Percentiles rank a stretch among this genome's conserved stretches.
These are phyloP conservation scores for Gnetum montanum DNA, from an alignment of 75 land plant genomes.

Conservation along the genomic window DNA sequence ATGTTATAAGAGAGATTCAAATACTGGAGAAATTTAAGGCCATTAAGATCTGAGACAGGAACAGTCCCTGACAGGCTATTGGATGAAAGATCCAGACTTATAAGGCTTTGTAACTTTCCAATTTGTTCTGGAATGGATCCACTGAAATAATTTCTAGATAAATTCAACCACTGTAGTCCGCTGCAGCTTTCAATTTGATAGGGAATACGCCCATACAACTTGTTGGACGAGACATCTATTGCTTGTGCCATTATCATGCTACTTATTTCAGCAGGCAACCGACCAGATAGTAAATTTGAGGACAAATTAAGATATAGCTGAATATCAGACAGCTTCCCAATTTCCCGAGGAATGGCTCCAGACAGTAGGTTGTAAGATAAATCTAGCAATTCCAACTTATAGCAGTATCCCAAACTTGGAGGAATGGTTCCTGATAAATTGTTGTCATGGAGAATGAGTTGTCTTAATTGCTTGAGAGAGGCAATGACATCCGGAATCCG, in stretches of 20 bases:
- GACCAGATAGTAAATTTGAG: not conserved
- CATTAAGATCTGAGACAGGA: too few relatives aligned
- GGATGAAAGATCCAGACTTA: too few relatives aligned
- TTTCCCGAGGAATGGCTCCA: constrained; percentile 36
- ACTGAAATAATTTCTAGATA: too few relatives aligned
- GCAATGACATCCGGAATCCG: constrained; percentile 32
- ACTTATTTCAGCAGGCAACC: not conserved
- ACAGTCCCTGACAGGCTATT: too few relatives aligned
- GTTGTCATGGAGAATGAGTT: constrained; percentile 59
- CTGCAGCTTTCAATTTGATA: too few relatives aligned
- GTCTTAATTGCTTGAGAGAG: not conserved
- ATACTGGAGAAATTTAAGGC: too few relatives aligned
- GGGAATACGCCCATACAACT: too few relatives aligned
- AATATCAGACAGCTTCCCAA: not conserved
- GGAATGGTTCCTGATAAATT: constrained; percentile 54
- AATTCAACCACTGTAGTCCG: too few relatives aligned
- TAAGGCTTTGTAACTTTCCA: too few relatives aligned
- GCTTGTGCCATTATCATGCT: not conserved
- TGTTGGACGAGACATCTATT: too few relatives aligned
- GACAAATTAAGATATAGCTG: not conserved
- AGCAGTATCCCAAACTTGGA: constrained; percentile 21
- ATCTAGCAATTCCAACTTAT: constrained; percentile 29
- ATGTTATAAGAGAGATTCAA: too few relatives aligned
- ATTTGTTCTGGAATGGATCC: too few relatives aligned
- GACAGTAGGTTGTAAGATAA: constrained; percentile 50